Percentiles rank a stretch among this genome's conserved stretches.
phyloP scores from a whole-genome alignment of 2,329 filamentous ascomycete genomes.

The Xylariales sp. region DNA sequence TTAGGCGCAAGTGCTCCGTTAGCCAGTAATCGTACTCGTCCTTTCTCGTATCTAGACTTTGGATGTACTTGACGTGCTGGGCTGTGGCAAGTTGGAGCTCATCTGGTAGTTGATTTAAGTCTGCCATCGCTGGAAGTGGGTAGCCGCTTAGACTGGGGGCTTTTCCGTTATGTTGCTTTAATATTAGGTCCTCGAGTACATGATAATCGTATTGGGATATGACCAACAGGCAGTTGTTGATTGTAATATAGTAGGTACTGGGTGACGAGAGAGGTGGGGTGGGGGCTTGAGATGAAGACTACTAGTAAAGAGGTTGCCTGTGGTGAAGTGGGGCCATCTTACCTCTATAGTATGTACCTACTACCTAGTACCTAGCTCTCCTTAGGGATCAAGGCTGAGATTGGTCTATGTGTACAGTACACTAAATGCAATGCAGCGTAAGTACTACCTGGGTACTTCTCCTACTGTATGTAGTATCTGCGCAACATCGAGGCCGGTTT shows the following conservation, averaged over 20 bases:
- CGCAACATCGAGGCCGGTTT: too few relatives aligned
- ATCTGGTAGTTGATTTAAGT: slow-evolving; percentile 52
- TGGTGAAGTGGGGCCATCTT: slow-evolving; percentile 70
- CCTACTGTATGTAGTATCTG: too few relatives aligned
- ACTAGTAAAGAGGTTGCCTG: background rate
- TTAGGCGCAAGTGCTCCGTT: slow-evolving; percentile 94
- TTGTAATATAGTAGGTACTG: background rate
- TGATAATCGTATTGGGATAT: background rate
- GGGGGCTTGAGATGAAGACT: slow-evolving; percentile 1
- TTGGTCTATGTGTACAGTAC: too few relatives aligned
- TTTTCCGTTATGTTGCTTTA: background rate
- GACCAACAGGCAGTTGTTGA: background rate
- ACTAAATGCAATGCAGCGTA: too few relatives aligned
- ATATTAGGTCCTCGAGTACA: background rate
- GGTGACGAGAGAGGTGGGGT: slow-evolving; percentile 6
- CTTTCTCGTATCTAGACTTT: slow-evolving; percentile 88
- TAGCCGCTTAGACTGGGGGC: background rate
- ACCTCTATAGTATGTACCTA: too few relatives aligned
- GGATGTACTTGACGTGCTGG: slow-evolving; percentile 89
- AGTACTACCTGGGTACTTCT: too few relatives aligned
- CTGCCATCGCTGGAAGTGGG: slow-evolving; percentile 48
- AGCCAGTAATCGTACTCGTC: slow-evolving; percentile 98
- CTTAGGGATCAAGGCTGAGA: too few relatives aligned
- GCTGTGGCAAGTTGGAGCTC: slow-evolving; percentile 61
- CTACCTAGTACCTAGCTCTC: too few relatives aligned